Evolutionary conservation across 352 stramenopile species (phyloP), one percentile per base, ranked within the genome.

Genomic region (Phytophthora citricola): DNA sequence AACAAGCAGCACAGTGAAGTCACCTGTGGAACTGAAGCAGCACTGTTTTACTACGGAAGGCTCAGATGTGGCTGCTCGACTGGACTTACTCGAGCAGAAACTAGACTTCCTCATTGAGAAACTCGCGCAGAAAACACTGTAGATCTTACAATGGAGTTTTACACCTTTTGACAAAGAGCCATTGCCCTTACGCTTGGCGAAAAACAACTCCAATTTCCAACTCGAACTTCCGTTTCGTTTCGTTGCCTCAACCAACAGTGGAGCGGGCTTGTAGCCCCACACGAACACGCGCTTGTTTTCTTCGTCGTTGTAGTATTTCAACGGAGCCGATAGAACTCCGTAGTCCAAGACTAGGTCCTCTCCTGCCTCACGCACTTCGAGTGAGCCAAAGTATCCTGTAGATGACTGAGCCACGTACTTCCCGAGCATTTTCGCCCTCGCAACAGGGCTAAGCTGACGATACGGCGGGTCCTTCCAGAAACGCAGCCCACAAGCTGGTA

Each of bases 381-480:
- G 41, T 5, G 58, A 66, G 4, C 63, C 65, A 45, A 77, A 91
- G 50, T 73, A 91, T 8, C 48, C 70, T 2, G 60, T 36, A 2
- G 78, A 89, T 0, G 48, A 67, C 14, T 72, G 59, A 39, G 51
- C 36, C 14, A 46, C 34, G 7, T 90, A 93, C 27, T 57, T 65
- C 0, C 84, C 84, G 1, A 85, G 56, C 17, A 90, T 69, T n/a
- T 63, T 61, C 5, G 73, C 49, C 1, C 20, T 66, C 17, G 79
- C 71, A 0, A 64, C 52, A 0, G 39, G 48, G 5, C 56, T 68
- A 11, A 90, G 61, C n/a, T 36, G n/a, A 1, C 73, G 31, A 17
- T 58, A 64, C 6, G 69, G 62, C 1, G 64, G 61, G 12, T 87
- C 64, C 31, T 77, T 79, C 75, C 82, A 89, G 46, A 85, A 87